phyloP scores from a whole-genome alignment of 345 rosid genomes.

The Eucalyptus sp. region DNA sequence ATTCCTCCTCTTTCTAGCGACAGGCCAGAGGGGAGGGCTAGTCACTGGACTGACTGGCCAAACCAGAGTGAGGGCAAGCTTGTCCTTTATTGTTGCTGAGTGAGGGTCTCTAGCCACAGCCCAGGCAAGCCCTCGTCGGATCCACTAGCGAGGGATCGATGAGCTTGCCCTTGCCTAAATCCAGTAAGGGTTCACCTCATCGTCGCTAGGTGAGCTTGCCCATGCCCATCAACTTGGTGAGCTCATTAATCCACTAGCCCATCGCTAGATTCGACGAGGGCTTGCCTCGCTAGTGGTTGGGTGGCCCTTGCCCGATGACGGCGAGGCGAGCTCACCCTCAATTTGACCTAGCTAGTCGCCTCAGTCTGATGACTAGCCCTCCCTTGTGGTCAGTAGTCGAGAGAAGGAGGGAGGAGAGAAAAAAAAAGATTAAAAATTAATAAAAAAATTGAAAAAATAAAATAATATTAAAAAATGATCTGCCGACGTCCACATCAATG shows the following conservation, averaged over 20 bases:
- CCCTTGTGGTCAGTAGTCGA: fast-evolving
- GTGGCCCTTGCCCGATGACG: fast-evolving
- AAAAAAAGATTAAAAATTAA: no score
- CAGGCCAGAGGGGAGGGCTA: fast-evolving
- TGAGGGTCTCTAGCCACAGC: fast-evolving
- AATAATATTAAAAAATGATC: no score
- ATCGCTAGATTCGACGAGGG: fast-evolving
- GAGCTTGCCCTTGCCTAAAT: no score
- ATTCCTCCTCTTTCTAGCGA: no score
- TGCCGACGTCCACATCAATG: fast-evolving
- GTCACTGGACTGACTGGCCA: fast-evolving
- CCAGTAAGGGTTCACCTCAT: no score
- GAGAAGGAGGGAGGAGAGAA: no score
- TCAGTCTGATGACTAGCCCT: fast-evolving
- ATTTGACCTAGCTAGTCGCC: fast-evolving
- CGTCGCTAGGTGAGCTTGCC: no score
- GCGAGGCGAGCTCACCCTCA: fast-evolving
- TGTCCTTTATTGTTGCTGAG: fast-evolving
- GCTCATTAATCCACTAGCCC: no score
- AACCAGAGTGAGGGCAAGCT: fast-evolving
- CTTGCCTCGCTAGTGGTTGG: no score
- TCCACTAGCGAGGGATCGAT: fast-evolving
- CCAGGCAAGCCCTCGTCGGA: fast-evolving
- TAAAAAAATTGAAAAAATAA: no score
- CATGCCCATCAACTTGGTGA: fast-evolving